Conservation (phyloP, 2,329 filamentous ascomycete species). For the Penicillium sp. region DNA sequence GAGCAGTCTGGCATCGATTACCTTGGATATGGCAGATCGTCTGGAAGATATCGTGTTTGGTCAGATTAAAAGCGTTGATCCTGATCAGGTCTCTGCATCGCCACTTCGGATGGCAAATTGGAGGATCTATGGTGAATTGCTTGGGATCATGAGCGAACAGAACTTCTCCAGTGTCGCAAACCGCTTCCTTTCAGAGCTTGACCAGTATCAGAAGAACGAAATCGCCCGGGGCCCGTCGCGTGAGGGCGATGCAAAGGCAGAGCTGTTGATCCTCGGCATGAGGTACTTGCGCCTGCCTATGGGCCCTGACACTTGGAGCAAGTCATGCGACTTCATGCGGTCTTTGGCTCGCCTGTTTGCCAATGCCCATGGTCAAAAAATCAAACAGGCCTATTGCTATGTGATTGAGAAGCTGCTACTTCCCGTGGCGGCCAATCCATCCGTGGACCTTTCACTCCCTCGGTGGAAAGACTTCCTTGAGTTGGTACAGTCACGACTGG, state of each 20-base stretch:
- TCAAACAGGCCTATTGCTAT: conserved; percentile 93
- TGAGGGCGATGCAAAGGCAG: conserved; percentile 73
- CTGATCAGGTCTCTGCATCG: conserved; percentile 65
- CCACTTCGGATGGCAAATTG: conserved; percentile 88
- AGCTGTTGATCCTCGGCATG: conserved; percentile 86
- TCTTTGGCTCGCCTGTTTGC: conserved; percentile 76
- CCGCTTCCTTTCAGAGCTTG: conserved; percentile 76
- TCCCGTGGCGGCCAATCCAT: conserved; percentile 76
- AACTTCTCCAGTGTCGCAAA: conserved; percentile 80
- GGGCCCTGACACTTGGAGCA: conserved; percentile 70
- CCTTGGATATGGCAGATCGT: conserved; percentile 85
- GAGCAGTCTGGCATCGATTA: conserved; percentile 75
- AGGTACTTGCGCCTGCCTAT: conserved; percentile 76
- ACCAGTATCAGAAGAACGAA: conserved; percentile 69
- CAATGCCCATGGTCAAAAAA: conserved; percentile 75
- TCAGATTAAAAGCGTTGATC: conserved; percentile 85
- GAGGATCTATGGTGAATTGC: conserved; percentile 84
- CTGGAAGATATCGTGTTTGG: conserved; percentile 93
- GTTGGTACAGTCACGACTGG: conserved; percentile 69
- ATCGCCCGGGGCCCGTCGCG: conserved; percentile 43
- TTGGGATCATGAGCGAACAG: conserved; percentile 93
- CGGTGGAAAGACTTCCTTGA: conserved; percentile 85
- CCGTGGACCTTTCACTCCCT: conserved; percentile 68
- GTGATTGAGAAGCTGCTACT: conserved; percentile 81
- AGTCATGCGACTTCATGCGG: conserved; percentile 83